Evolutionary conservation across 2,329 filamentous ascomycete species (phyloP), one percentile per base, ranked within the genome.

Genomic region (Epichloe sylvatica): DNA sequence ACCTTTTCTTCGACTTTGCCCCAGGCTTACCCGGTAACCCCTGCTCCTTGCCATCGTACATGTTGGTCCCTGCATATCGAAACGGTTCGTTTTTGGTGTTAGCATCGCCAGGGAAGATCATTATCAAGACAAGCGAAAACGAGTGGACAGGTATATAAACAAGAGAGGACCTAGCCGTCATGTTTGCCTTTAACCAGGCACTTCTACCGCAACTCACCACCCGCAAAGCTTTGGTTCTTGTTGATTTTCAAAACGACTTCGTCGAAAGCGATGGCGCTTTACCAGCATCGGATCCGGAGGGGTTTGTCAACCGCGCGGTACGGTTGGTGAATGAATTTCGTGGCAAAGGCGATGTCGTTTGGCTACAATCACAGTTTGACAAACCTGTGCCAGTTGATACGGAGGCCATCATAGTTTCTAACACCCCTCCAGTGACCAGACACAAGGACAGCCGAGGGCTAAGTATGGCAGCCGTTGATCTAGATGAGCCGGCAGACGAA

Each of bases 181-280:
- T 78, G 68, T 78, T 82, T 59, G 62, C 74, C 53, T 78, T 82
- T 62, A 75, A 80, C 57, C 66, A 71, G 38, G 64, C 73, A 43
- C 68, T 71, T 36, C 68, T 83, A 19, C 80, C 80, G 11, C 67
- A 75, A 45, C 65, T 83, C 47, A 70, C 67, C 33, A 78, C 78
- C 8, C 74, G 80, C 47, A 78, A 77, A 67, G 91, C 87, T 1
- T 73, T 98, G 41, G 71, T 97, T 19, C 70, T 94, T 17, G 75
- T 96, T 55, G 91, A 95, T 60, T 78, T 94, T 36, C 92, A 97
- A 62, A 88, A 94, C 59, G 91, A 96, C 64, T 95, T 97, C 60
- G 69, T 94, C 51, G 74, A 79, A 6, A 68, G 77, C 1, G 74
- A 79, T 46, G 84, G 86, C 49, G 77, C 80, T 25, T 67, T 96